Conservation (phyloP, 345 rosid genomes). For the Populus ilicifolia region DNA sequence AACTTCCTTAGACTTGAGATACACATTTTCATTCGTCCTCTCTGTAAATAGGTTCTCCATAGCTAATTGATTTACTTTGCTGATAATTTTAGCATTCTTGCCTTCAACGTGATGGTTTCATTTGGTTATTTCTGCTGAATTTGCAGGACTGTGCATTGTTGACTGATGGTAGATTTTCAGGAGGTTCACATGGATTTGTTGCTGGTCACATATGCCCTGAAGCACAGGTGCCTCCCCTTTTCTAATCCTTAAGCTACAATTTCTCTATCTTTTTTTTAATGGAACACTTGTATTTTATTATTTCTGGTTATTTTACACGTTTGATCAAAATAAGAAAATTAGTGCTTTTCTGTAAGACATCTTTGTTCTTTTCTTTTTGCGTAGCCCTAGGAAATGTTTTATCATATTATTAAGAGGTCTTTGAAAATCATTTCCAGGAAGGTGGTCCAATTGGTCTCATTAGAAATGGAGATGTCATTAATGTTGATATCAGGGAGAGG, state of each 20-base stretch:
- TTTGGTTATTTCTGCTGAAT: slow-evolving; percentile 17
- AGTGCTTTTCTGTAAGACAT: too few species aligned
- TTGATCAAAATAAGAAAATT: neutral
- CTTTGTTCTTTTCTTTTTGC: too few species aligned
- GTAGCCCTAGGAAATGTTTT: neutral
- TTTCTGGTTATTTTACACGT: neutral
- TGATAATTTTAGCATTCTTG: neutral
- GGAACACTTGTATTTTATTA: neutral
- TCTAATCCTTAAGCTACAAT: neutral
- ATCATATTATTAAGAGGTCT: neutral
- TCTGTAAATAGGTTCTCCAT: neutral
- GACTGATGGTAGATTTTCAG: slow-evolving; percentile 97
- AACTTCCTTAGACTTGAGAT: neutral
- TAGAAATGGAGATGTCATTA: slow-evolving; percentile 70
- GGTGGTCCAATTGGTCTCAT: slow-evolving; percentile 95
- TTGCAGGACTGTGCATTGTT: slow-evolving; percentile 87
- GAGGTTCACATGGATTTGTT: slow-evolving; percentile 98
- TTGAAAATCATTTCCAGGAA: slow-evolving; percentile 46
- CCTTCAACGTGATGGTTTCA: neutral
- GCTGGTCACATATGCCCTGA: slow-evolving; percentile 98
- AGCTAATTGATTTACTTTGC: neutral
- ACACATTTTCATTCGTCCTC: neutral
- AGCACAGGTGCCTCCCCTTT: slow-evolving; percentile 65
- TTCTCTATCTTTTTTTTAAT: neutral
- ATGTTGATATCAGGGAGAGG: slow-evolving; percentile 62